These are phyloP conservation scores for Crithidia bombi DNA, from an alignment of 208 protist species.

Conservation along the genomic window DNA sequence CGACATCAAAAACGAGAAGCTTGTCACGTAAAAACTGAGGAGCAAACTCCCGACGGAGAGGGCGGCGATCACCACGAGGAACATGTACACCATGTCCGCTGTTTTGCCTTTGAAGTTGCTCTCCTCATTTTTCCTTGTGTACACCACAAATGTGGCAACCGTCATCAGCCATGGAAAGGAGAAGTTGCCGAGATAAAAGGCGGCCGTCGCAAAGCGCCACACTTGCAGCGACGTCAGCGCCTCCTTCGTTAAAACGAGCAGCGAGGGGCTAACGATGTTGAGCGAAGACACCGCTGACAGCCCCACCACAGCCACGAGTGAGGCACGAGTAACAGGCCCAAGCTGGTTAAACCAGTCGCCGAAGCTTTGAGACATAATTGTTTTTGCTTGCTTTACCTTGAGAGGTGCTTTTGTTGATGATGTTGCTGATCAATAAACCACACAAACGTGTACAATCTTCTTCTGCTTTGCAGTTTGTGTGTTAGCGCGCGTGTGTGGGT, in stretches of 20 bases:
- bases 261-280: constrained; percentile 33
- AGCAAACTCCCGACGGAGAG: constrained; percentile 40
- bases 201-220: constrained; percentile 73
- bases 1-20: constrained; percentile 69
- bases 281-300: constrained; percentile 54
- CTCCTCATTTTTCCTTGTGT: constrained; percentile 79
- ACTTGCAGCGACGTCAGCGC: constrained; percentile 53
- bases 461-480: no score
- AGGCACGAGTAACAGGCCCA: constrained; percentile 55
- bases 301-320: constrained; percentile 46
- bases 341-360: constrained; percentile 74
- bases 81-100: constrained; percentile 84
- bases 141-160: constrained; percentile 79
- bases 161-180: constrained; percentile 84
- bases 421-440: no score
- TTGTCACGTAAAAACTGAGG: constrained; percentile 53
- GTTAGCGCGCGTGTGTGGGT: not conserved
- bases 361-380: constrained; percentile 62
- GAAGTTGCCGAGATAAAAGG: constrained; percentile 83
- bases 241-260: constrained; percentile 44
- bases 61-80: constrained; percentile 50
- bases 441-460: constrained; percentile 1
- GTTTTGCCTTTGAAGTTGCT: constrained; percentile 70
- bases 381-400: not conserved
- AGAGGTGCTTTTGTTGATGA: no score